phyloP scores from a whole-genome alignment of 176 grass and related monocot genomes.

The Rhynchospora pubera region DNA sequence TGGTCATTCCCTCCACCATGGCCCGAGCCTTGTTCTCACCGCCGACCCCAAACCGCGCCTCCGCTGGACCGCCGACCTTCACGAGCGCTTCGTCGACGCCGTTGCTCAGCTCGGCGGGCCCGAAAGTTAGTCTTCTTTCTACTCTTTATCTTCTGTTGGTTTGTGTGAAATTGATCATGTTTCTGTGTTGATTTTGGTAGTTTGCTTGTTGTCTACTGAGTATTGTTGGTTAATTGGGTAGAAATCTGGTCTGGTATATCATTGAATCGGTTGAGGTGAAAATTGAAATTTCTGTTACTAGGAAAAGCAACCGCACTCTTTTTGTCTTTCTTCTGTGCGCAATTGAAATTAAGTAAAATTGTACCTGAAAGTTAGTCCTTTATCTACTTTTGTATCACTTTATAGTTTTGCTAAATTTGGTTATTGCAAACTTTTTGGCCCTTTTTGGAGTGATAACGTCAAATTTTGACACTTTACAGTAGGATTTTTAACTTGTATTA shows the following conservation, averaged over 20 bases:
- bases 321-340: slow-evolving; percentile 1
- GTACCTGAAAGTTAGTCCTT: background rate
- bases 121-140: slow-evolving; percentile 55
- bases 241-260: no score
- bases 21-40: slow-evolving; percentile 80
- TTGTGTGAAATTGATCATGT: background rate
- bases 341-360: slow-evolving; percentile 3
- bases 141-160: background rate
- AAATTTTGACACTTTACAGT: background rate
- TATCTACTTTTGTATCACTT: background rate
- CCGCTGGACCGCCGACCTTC: slow-evolving; percentile 92
- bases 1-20: slow-evolving; percentile 21
- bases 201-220: background rate
- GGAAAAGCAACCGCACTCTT: slow-evolving; percentile 5
- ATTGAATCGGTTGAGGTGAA: background rate
- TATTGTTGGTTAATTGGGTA: background rate
- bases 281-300: background rate
- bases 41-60: slow-evolving; percentile 90
- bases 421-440: background rate
- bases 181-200: background rate
- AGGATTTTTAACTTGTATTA: background rate
- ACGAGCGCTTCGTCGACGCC: slow-evolving; percentile 97
- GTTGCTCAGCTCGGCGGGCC: slow-evolving; percentile 95
- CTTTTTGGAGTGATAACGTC: slow-evolving; percentile 15
- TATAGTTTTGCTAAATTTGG: slow-evolving; percentile 1